Base-by-base conservation (phyloP, 305 asterid species). In the Nicotiana rustica region DNA sequence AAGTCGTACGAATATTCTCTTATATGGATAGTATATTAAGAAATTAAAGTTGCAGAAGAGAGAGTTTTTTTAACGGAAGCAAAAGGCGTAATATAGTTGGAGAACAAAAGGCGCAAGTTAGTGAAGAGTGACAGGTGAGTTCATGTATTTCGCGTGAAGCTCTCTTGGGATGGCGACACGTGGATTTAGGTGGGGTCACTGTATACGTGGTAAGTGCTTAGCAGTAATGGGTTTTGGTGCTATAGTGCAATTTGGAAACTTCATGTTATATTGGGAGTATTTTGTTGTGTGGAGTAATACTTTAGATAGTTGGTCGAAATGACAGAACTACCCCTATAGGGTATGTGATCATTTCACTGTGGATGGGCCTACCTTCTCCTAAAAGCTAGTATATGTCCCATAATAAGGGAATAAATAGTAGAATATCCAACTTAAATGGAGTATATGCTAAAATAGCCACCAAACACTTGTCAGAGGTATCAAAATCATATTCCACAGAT, bases 401-500 rank as follows among this genome's bases (percentile, higher is more conserved):
- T 25, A 25, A 31, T n/a, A 10, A 60, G 67, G 71, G 89, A 84
- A 88, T 90, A 89, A 77, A 19, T 49, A 2, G 15, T 80, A 85
- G 96, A 86, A 92, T 90, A 92, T 92, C 90, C 91, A 77, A 56
- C 33, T 41, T 33, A 47, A 64, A 65, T 56, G n/a, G 81, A 82
- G 96, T 90, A 92, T 92, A 92, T 92, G 91, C 95, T 68, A 83
- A 59, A 13, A 17, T 52, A 61, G 2, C 38, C 81, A 31, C 82
- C 78, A 14, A 49, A 7, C 60, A 38, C 19, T 10, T 17, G 38
- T 56, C 73, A 82, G 79, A 69, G 84, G 84, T 70, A 60, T 59
- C 71, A 36, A 47, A 76, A 82, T 57, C 88, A 83, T 83, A 86
- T 88, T 59, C 89, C 88, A 29, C 4, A 21, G 1, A 25, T 25